Evolutionary conservation across 2,329 filamentous ascomycete species (phyloP).

Genomic region (Neocucurbitaria cava): DNA sequence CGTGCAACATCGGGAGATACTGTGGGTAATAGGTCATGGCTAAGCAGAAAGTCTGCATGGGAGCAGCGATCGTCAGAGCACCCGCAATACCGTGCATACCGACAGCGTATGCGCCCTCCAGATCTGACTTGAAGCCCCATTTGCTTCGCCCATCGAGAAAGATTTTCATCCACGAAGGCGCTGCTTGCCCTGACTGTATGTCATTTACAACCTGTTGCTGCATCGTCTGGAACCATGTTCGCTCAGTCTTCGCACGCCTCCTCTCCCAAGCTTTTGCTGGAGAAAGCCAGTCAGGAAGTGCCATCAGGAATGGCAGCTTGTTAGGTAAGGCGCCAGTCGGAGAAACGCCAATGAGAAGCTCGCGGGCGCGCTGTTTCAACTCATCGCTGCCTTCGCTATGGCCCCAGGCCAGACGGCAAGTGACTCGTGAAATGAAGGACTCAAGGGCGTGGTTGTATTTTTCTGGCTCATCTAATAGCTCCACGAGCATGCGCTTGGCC

Average conservation of each 20-base stretch:
- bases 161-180: constrained; percentile 53
- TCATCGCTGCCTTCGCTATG: constrained; percentile 54
- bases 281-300: constrained; percentile 52
- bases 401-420: constrained; percentile 56
- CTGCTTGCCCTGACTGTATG: constrained; percentile 42
- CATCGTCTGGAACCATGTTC: constrained; percentile 54
- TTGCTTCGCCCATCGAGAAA: constrained; percentile 50
- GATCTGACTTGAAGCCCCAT: constrained; percentile 52
- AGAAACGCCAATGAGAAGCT: constrained; percentile 55
- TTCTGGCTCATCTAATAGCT: constrained; percentile 52
- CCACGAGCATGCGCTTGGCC: constrained; percentile 53
- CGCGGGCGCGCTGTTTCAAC: constrained; percentile 55
- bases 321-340: constrained; percentile 55
- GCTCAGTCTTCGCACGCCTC: constrained; percentile 52
- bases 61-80: constrained; percentile 55
- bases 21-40: constrained; percentile 55
- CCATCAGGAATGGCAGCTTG: constrained; percentile 55
- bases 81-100: constrained; percentile 58
- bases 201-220: constrained; percentile 50
- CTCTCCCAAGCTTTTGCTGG: constrained; percentile 55
- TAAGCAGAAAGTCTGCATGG: constrained; percentile 57
- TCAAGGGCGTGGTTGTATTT: constrained; percentile 54
- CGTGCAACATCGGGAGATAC: constrained; percentile 50
- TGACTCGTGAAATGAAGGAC: constrained; percentile 56
- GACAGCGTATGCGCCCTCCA: constrained; percentile 55